Conservation (phyloP, 495 filamentous ascomycete species). For the Mycothermus thermophilus region DNA sequence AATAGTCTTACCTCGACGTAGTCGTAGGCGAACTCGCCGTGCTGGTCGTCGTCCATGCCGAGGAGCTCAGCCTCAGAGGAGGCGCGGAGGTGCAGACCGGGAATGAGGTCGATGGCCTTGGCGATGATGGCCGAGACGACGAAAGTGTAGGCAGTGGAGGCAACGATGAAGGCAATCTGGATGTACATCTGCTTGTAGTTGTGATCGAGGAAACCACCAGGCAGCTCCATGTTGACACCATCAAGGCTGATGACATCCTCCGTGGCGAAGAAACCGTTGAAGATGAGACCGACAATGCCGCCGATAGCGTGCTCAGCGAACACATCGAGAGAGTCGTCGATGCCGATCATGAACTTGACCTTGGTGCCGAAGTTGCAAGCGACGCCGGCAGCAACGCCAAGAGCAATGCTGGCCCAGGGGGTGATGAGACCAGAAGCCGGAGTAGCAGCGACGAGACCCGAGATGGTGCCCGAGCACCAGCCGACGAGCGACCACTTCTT, state of each 20-base stretch:
- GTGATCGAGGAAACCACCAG: slow-evolving; percentile 76
- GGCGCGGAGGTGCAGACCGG: slow-evolving; percentile 82
- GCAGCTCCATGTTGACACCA: slow-evolving; percentile 69
- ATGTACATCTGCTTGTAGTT: slow-evolving; percentile 84
- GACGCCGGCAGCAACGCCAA: slow-evolving; percentile 73
- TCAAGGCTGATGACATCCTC: slow-evolving; percentile 86
- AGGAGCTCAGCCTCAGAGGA: slow-evolving; percentile 93
- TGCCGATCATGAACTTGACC: slow-evolving; percentile 88
- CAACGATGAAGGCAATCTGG: slow-evolving; percentile 80
- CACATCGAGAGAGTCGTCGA: slow-evolving; percentile 96
- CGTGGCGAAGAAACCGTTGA: slow-evolving; percentile 84
- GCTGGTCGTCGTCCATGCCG: slow-evolving; percentile 97
- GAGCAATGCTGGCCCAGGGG: slow-evolving; percentile 76
- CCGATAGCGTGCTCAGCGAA: slow-evolving; percentile 96
- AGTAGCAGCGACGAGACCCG: slow-evolving; percentile 81
- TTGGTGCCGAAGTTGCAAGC: slow-evolving; percentile 93
- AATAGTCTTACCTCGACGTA: slow-evolving; percentile 75
- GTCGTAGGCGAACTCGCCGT: slow-evolving; percentile 97
- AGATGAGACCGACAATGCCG: slow-evolving; percentile 81
- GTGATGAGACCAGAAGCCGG: slow-evolving; percentile 77
- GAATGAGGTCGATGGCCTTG: slow-evolving; percentile 70
- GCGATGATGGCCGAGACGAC: slow-evolving; percentile 73
- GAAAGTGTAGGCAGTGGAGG: slow-evolving; percentile 63
- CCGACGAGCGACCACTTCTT: slow-evolving; percentile 99
- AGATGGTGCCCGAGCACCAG: slow-evolving; percentile 92